Evolutionary conservation across 2,329 filamentous ascomycete genomes (phyloP), one percentile per base, ranked within the genome.

Genomic region (Neofusicoccum cordaticola): DNA sequence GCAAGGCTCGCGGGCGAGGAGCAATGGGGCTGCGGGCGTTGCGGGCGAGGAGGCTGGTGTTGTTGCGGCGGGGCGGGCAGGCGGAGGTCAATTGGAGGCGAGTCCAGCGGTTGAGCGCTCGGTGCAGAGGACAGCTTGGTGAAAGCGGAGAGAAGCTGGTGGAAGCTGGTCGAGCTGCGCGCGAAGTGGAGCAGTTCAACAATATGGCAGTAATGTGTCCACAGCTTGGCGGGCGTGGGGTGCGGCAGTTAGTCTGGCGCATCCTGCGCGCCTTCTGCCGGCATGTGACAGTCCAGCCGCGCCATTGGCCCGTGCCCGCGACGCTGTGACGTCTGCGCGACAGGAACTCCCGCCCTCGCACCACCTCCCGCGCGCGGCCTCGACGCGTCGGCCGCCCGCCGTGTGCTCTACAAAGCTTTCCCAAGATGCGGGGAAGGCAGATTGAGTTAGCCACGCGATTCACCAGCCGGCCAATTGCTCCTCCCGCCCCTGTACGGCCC

Each of bases 361-460:
- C 41, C 13, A 3, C n/a, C 27, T 22, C n/a, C 13, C 50, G 13
- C 15, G 4, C 11, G 0, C 22, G 13, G 15, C n/a, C 52, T 7
- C 34, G 22, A n/a, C 5, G 15, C 39, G n/a, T 9, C 12, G 17
- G 53, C 53, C 3, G 51, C 13, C 7, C 48, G 11, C 9, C 48
- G 34, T 51, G 35, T 15, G 53, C 39, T 12, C 13, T 6, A 27
- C 53, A 35, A 17, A 35, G 39, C 27, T 22, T 19, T 47, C 27
- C 34, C 41, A 37, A 37, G 56, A 60, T 60, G 56, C 56, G 56
- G 56, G 53, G 56, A 34, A 37, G 13, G 13, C 56, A 60, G 56
- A 60, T 60, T 34, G 56, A 60, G 56, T 60, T 60, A 37, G 56
- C 56, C 56, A 60, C 56, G 17, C 56, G 56, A 60, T 60, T 47